phyloP scores from a whole-genome alignment of 495 filamentous ascomycete species.

The Trichocladium antarcticum region DNA sequence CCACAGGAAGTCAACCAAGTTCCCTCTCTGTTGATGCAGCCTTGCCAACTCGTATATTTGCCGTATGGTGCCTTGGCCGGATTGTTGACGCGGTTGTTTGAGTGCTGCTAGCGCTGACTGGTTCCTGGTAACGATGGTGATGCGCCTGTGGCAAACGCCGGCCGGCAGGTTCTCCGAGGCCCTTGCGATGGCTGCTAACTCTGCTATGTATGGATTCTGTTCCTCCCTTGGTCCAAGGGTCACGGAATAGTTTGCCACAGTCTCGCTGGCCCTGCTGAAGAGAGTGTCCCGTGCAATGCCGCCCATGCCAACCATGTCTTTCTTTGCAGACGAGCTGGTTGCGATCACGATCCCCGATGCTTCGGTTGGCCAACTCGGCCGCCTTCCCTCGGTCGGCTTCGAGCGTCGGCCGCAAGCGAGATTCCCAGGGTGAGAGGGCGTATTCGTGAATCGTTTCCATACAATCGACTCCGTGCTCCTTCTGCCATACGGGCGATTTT shows the following conservation, averaged over 20 bases:
- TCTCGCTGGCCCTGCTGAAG: slow-evolving; percentile 4
- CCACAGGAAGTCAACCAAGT: too few relatives aligned
- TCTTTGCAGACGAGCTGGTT: slow-evolving; percentile 7
- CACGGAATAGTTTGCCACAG: not conserved
- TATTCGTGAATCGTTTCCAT: slow-evolving; percentile 5
- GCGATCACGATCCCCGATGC: slow-evolving; percentile 6
- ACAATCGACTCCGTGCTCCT: not conserved
- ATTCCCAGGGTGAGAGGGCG: slow-evolving; percentile 7
- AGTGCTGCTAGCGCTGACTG: slow-evolving; percentile 9
- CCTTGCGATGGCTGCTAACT: slow-evolving; percentile 5
- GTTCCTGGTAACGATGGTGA: slow-evolving; percentile 9
- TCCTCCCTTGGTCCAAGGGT: slow-evolving; percentile 8
- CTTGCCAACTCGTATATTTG: too few relatives aligned
- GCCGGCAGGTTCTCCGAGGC: slow-evolving; percentile 5
- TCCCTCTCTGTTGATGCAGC: too few relatives aligned
- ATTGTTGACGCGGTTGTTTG: slow-evolving; percentile 1
- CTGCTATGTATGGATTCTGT: slow-evolving; percentile 8
- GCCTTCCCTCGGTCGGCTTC: slow-evolving; percentile 6
- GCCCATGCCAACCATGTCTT: slow-evolving; percentile 4
- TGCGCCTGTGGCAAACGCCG: not conserved
- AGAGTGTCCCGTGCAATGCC: slow-evolving; percentile 2
- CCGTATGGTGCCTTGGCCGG: not conserved
- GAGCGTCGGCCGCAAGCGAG: not conserved
- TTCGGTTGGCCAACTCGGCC: slow-evolving; percentile 2
- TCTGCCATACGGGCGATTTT: not conserved